phyloP scores from a whole-genome alignment of 192 early-diverging fungal species.

The Linnemannia elongata region DNA sequence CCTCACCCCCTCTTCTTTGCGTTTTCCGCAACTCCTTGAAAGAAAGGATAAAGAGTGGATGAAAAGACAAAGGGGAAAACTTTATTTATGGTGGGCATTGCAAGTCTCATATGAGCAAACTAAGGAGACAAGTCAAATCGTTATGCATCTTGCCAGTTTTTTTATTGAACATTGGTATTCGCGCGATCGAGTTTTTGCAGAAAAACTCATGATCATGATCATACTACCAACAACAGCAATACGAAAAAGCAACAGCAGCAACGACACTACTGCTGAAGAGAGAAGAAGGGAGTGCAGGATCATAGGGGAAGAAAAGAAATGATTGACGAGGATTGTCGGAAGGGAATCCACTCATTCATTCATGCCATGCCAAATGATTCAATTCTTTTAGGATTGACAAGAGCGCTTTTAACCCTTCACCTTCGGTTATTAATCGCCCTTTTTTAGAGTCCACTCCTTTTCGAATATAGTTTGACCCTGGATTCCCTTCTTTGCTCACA shows the following conservation, averaged over 20 bases:
- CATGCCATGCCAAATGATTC: background rate
- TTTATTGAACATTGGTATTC: background rate
- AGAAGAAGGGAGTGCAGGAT: background rate
- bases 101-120: background rate
- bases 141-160: background rate
- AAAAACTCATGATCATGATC: background rate
- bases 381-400: background rate
- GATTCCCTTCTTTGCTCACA: background rate
- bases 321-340: background rate
- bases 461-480: background rate
- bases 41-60: background rate
- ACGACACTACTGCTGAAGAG: background rate
- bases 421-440: background rate
- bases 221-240: background rate
- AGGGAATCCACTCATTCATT: too few relatives aligned
- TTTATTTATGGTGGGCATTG: background rate
- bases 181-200: background rate
- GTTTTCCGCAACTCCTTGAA: background rate
- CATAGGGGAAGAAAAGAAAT: background rate
- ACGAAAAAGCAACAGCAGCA: background rate
- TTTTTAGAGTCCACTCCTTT: background rate
- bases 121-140: background rate
- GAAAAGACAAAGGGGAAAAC: background rate
- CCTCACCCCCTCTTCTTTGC: background rate
- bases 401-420: background rate